A percentile compares a stretch with the other conserved stretches of the same genome.
These are phyloP conservation scores for Colletotrichum shisoi DNA, from an alignment of 2,329 filamentous ascomycete species.

Conservation along the genomic window DNA sequence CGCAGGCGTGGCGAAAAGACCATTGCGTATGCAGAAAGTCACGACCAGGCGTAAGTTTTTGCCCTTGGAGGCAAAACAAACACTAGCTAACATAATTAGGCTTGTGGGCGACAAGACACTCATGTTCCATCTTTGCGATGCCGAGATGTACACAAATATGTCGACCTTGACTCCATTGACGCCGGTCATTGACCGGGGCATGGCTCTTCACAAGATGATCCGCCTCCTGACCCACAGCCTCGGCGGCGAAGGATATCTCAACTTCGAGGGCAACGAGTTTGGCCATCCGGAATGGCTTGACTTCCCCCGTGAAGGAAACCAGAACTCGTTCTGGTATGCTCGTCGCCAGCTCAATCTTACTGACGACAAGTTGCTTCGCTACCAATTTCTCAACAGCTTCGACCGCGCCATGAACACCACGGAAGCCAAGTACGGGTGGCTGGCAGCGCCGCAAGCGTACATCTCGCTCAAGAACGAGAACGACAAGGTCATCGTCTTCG, in stretches of 20 bases:
- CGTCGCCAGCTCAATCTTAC: slow-evolving; percentile 92
- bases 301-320: slow-evolving; percentile 91
- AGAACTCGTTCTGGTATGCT: slow-evolving; percentile 94
- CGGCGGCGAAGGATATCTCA: slow-evolving; percentile 95
- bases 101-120: slow-evolving; percentile 96
- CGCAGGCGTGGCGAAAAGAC: slow-evolving; percentile 96
- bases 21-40: slow-evolving; percentile 95
- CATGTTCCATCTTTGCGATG: slow-evolving; percentile 98
- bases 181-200: slow-evolving; percentile 85
- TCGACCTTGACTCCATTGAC: slow-evolving; percentile 84
- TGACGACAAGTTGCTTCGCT: slow-evolving; percentile 84
- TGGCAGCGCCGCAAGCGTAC: slow-evolving; percentile 84
- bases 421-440: slow-evolving; percentile 91
- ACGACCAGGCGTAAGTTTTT: slow-evolving; percentile 88
- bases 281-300: slow-evolving; percentile 99
- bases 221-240: slow-evolving; percentile 89
- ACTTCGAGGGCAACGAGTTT: slow-evolving; percentile 99
- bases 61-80: background rate
- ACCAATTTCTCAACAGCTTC: slow-evolving; percentile 91
- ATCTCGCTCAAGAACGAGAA: slow-evolving; percentile 91
- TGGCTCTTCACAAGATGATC: slow-evolving; percentile 97
- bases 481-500: slow-evolving; percentile 96
- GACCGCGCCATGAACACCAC: slow-evolving; percentile 88
- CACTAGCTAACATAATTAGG: slow-evolving; percentile 53
- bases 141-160: slow-evolving; percentile 98